These are phyloP conservation scores for Apiospora sp. DNA, from an alignment of 2,329 filamentous ascomycete genomes.

Conservation along the genomic window DNA sequence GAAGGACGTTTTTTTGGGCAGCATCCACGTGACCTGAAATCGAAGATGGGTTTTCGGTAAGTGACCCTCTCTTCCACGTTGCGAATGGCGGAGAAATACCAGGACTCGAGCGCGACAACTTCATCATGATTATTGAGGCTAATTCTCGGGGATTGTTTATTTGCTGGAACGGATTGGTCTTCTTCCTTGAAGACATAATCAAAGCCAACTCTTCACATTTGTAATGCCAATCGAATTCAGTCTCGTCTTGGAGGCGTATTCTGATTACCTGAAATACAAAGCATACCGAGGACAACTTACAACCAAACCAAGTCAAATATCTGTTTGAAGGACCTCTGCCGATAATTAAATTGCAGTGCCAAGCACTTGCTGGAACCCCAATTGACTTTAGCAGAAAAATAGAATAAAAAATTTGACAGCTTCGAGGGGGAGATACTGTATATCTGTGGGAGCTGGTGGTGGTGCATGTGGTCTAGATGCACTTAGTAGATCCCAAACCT, in stretches of 20 bases:
- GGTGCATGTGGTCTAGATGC: not conserved
- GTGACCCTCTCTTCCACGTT: not conserved
- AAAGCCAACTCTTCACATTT: not conserved
- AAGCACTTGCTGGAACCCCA: not conserved
- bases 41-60: not conserved
- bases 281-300: not conserved
- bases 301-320: not conserved
- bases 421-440: not conserved
- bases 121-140: not conserved
- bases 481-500: not conserved
- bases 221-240: not conserved
- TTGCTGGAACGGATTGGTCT: not conserved
- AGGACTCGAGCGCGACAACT: not conserved
- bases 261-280: not conserved
- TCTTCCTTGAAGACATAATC: not conserved
- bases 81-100: not conserved
- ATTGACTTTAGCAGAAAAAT: too few relatives aligned
- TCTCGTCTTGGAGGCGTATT: not conserved
- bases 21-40: not conserved
- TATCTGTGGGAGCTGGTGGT: not conserved
- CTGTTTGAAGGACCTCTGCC: not conserved
- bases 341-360: not conserved
- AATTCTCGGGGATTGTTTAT: not conserved
- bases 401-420: not conserved
- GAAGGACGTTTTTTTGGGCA: not conserved